phyloP scores from a whole-genome alignment of 73 alveolate species.

The Breviolum minutum region DNA sequence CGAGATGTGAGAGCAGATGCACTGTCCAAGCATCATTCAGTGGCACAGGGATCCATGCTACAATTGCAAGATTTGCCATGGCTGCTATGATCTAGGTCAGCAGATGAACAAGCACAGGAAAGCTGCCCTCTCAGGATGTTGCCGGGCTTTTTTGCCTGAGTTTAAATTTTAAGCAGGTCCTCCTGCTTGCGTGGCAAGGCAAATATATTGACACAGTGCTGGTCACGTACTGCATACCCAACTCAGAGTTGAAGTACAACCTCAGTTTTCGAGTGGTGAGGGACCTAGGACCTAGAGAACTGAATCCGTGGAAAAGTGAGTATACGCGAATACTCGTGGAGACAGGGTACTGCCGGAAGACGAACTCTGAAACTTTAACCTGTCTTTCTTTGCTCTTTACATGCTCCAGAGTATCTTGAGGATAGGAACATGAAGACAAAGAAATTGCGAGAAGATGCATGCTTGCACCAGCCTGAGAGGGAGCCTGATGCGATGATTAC shows the following conservation, averaged over 20 bases:
- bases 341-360: neutral
- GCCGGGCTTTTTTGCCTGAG: neutral
- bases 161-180: neutral
- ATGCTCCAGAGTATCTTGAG: neutral
- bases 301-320: neutral
- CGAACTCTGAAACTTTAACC: too few species aligned
- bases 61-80: neutral
- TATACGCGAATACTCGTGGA: neutral
- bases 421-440: conserved; percentile 77
- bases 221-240: conserved; percentile 93
- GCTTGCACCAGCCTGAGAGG: conserved; percentile 25
- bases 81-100: conserved; percentile 6
- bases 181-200: neutral
- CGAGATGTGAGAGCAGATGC: neutral
- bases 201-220: conserved; percentile 86
- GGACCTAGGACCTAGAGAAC: neutral
- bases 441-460: conserved; percentile 69
- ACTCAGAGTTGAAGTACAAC: conserved; percentile 89
- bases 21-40: neutral
- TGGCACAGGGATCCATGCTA: neutral
- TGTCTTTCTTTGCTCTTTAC: too few species aligned
- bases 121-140: neutral
- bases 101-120: conserved; percentile 78
- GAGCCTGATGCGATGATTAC: neutral
- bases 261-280: conserved; percentile 84